Evolutionary conservation across 1,284 basidiomycete genomes (phyloP).

Genomic region (Ceratobasidium sp.): DNA sequence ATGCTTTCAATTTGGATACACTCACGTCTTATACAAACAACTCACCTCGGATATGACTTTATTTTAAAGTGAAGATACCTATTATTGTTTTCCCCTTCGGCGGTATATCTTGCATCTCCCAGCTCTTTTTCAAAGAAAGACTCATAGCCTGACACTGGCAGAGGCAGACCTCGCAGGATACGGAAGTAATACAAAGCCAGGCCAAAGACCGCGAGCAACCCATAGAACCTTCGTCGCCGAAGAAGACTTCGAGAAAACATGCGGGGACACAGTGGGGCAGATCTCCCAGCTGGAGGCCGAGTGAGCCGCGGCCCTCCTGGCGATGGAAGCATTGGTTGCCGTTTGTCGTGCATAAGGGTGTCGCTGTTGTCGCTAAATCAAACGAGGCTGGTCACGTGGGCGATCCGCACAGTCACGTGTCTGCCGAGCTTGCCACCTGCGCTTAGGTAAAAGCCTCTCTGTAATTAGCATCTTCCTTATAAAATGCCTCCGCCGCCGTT

Average conservation of each 20-base stretch:
- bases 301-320: slow-evolving; percentile 34
- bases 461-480: slow-evolving; percentile 17
- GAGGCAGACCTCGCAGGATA: not conserved
- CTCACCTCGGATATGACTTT: slow-evolving; percentile 28
- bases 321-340: slow-evolving; percentile 31
- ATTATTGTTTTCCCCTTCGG: not conserved
- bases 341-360: slow-evolving; percentile 27
- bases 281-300: not conserved
- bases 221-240: slow-evolving; percentile 42
- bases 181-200: slow-evolving; percentile 42
- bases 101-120: not conserved
- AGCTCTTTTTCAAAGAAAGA: slow-evolving; percentile 11
- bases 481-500: slow-evolving; percentile 44
- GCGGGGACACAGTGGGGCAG: slow-evolving; percentile 6
- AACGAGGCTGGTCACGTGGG: slow-evolving; percentile 13
- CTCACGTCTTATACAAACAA: not conserved
- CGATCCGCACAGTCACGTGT: not conserved
- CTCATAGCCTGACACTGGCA: slow-evolving; percentile 34
- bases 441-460: slow-evolving; percentile 15
- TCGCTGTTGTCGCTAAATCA: not conserved
- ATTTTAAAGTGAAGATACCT: slow-evolving; percentile 43
- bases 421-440: not conserved
- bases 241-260: slow-evolving; percentile 42
- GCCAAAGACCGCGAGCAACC: slow-evolving; percentile 25
- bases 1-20: not conserved